Percentiles rank a stretch among this genome's conserved stretches.
Evolutionary conservation across 1,139 yeast species (phyloP).

Genomic region (Diutina pseudorugosa): DNA sequence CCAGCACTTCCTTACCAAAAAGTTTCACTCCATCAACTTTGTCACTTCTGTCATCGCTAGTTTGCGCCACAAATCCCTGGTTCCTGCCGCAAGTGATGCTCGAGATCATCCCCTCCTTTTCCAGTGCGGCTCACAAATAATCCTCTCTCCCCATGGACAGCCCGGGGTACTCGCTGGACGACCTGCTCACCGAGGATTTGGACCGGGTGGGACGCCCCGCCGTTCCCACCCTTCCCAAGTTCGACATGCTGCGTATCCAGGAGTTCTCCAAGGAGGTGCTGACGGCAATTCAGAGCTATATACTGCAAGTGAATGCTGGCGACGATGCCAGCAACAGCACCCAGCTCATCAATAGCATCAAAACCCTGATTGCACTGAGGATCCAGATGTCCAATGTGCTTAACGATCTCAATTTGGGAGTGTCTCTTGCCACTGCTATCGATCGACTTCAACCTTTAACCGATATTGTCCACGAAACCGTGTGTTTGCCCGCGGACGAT

Average conservation of each 20-base stretch:
- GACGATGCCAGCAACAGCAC: background rate
- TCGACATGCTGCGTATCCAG: background rate
- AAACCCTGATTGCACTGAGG: constrained; percentile 28
- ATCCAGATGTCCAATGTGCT: constrained; percentile 39
- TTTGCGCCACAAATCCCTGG: background rate
- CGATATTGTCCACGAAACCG: constrained; percentile 35
- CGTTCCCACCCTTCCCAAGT: background rate
- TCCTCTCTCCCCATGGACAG: background rate
- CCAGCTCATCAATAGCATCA: constrained; percentile 16
- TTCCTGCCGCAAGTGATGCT: background rate
- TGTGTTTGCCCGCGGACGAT: constrained; percentile 36
- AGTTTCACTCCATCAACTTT: too few relatives aligned
- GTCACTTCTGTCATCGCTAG: background rate
- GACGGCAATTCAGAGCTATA: constrained; percentile 1
- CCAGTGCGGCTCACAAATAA: background rate
- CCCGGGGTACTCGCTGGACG: constrained; percentile 2
- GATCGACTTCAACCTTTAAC: constrained; percentile 47
- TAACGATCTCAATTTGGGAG: constrained; percentile 38
- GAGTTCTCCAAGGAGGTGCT: constrained; percentile 3
- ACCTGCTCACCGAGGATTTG: constrained; percentile 1
- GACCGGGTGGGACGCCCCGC: constrained; percentile 1
- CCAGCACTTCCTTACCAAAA: too few relatives aligned
- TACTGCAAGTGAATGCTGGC: background rate
- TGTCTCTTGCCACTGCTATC: constrained; percentile 39
- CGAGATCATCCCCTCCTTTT: background rate